These are phyloP conservation scores for Zizania latifolia DNA, from an alignment of 176 grass and related monocot genomes.

Conservation along the genomic window DNA sequence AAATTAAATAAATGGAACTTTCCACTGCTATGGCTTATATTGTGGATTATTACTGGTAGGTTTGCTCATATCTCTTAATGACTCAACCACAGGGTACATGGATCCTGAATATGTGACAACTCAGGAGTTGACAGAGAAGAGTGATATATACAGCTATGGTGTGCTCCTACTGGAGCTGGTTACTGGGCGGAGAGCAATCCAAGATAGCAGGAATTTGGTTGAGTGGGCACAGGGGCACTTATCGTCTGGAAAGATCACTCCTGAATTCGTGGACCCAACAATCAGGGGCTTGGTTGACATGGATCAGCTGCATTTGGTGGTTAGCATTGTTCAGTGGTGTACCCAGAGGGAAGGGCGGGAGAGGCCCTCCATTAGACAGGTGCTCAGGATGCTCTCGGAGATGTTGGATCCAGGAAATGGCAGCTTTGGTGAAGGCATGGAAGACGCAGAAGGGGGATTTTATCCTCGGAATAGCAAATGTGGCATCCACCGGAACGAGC, in stretches of 20 bases:
- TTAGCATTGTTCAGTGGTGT: slow-evolving; percentile 65
- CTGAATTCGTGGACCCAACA: slow-evolving; percentile 56
- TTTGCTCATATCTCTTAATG: not conserved
- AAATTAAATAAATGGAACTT: not conserved
- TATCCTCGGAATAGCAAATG: slow-evolving; percentile 39
- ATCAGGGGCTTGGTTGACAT: slow-evolving; percentile 46
- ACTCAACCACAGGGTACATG: slow-evolving; percentile 71
- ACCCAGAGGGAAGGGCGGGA: slow-evolving; percentile 65
- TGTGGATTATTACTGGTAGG: not conserved
- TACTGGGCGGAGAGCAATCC: slow-evolving; percentile 75
- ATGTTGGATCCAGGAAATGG: slow-evolving; percentile 58
- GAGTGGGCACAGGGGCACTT: slow-evolving; percentile 77
- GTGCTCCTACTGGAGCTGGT: slow-evolving; percentile 84
- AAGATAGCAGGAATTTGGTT: slow-evolving; percentile 78
- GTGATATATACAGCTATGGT: slow-evolving; percentile 94
- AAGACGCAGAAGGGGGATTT: slow-evolving; percentile 29
- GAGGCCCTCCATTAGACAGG: slow-evolving; percentile 90
- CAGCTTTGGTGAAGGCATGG: slow-evolving; percentile 59
- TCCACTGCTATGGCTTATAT: not conserved
- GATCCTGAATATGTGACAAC: slow-evolving; percentile 96
- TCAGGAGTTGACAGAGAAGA: slow-evolving; percentile 95
- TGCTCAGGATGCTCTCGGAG: slow-evolving; percentile 78
- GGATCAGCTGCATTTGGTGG: slow-evolving; percentile 70
- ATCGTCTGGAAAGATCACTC: slow-evolving; percentile 35
- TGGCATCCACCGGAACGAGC: slow-evolving; percentile 41